phyloP scores from a whole-genome alignment of 1,284 basidiomycete species.

The Melampsora abietis-canadensis region DNA sequence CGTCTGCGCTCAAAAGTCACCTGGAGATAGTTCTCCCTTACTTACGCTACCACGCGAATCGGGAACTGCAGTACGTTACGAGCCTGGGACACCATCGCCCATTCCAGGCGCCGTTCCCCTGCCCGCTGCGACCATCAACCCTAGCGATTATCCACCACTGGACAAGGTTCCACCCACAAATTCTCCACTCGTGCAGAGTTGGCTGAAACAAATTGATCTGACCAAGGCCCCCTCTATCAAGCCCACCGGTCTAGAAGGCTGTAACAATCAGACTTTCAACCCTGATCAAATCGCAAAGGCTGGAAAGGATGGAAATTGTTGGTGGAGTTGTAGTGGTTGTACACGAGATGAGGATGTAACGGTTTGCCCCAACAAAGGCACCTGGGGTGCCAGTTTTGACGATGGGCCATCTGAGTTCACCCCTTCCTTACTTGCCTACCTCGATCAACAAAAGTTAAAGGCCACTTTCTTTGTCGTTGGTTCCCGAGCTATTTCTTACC shows the following conservation, averaged over 20 bases:
- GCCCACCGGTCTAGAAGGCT: conserved; percentile 62
- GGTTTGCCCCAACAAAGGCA: conserved; percentile 71
- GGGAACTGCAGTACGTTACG: too few relatives aligned
- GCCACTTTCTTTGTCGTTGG: conserved; percentile 92
- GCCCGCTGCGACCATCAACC: conserved; percentile 16
- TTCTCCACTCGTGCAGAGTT: conserved; percentile 67
- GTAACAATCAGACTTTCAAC: conserved; percentile 62
- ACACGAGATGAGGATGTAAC: conserved; percentile 70
- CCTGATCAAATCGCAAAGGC: conserved; percentile 64
- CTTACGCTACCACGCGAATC: too few relatives aligned
- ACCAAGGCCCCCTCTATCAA: conserved; percentile 61
- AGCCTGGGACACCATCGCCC: conserved; percentile 22
- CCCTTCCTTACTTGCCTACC: conserved; percentile 67
- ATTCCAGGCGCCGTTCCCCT: conserved; percentile 27
- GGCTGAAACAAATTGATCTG: conserved; percentile 67
- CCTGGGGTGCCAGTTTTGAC: conserved; percentile 62
- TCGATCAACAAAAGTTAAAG: conserved; percentile 64
- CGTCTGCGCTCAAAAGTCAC: too few relatives aligned
- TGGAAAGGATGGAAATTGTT: conserved; percentile 65
- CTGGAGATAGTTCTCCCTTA: too few relatives aligned
- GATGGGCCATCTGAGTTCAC: conserved; percentile 71
- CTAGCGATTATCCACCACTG: conserved; percentile 65
- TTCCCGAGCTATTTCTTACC: conserved; percentile 77
- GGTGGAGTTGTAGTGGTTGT: conserved; percentile 82
- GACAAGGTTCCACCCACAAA: conserved; percentile 67